Base-by-base conservation (phyloP, 345 rosid species). In the Eucalyptus polyanthemos region DNA sequence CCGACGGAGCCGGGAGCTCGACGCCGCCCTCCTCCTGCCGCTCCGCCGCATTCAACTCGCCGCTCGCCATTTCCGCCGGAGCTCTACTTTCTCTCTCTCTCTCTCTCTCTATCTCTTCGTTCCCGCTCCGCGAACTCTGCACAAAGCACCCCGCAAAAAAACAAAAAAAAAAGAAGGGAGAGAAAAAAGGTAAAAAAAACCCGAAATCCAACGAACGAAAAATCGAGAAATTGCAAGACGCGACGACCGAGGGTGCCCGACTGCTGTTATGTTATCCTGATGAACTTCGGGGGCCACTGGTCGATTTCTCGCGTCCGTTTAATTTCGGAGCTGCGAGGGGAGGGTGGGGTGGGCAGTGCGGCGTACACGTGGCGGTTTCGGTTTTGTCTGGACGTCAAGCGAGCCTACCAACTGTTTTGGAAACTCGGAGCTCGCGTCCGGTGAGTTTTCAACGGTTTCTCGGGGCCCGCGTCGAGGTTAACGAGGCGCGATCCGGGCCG, bases 1-100 rank as follows among this genome's bases (percentile, higher is more conserved):
- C 90, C 24, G 76, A 40, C n/a, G 90, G 90, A 89, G 88, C 90
- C 40, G 88, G 88, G 5, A 89, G 85, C 87, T 89, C 90, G 50
- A 65, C 81, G 14, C 19, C 40, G 58, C 62, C 88, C 7, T 65
- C 85, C 62, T 50, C 90, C 11, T 50, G 58, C 86, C 69, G 15
- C 62, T 50, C 45, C 86, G 14, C 86, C 17, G 86, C 86, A 7
- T 86, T 51, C 88, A 86, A 8, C 21, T 88, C 87, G 22, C 87
- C 89, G 56, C 86, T 89, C 16, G 88, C 90, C 90, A 89, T 86
- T 89, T 80, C 29, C n/a, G 80, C 31, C 50, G 80, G 80, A 25
- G 49, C 87, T 86, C 60, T 6, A 22, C 40, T 14, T 42, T 11
- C 9, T n/a, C 37, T n/a, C n/a, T 29, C 69, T 16, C 3, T 9